Evolutionary conservation across 495 filamentous ascomycete species (phyloP), one percentile per base, ranked within the genome.

Genomic region (Oidiodendron maius): DNA sequence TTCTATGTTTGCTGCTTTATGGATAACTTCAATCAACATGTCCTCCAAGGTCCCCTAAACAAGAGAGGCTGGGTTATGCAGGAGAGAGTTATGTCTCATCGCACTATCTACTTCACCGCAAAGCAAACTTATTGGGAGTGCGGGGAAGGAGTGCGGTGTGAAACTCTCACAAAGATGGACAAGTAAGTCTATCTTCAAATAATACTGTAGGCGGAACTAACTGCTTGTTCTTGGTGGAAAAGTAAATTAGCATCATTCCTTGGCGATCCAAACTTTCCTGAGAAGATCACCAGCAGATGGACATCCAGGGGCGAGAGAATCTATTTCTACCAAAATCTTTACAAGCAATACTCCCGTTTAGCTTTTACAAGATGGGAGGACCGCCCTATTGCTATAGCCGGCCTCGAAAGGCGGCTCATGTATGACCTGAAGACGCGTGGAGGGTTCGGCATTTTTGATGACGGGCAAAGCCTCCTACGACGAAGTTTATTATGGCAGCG

Each of bases 211-310:
- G 2, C 21, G 17, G 16, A 30, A 2, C 1, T 26, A 2, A n/a
- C 22, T 18, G 16, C 3, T 10, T n/a, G 10, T 40, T 3, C 8
- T 40, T 18, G 11, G 10, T 15, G 11, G 16, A 10, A 3, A 30
- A 26, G 22, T 25, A 2, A n/a, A 24, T 9, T 15, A 20, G 36
- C 17, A 36, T 37, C 51, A 1, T 64, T 69, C 43, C 60, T 71
- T 1, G 67, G 61, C 0, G 69, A 71, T 40, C 45, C 68, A 0
- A 53, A 68, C 38, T 70, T 71, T 30, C 69, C 70, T 0, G 18
- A 5, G 40, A 17, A 17, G 1, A 36, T 18, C 1, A 18, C 16
- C 20, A 36, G 6, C 1, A n/a, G n/a, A n/a, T n/a, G n/a, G n/a
- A 28, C 34, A 13, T 10, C 24, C 16, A 3, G 40, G 4, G 39